Conservation (phyloP, 805 yeast species). For the Hanseniaspora thailandica region DNA sequence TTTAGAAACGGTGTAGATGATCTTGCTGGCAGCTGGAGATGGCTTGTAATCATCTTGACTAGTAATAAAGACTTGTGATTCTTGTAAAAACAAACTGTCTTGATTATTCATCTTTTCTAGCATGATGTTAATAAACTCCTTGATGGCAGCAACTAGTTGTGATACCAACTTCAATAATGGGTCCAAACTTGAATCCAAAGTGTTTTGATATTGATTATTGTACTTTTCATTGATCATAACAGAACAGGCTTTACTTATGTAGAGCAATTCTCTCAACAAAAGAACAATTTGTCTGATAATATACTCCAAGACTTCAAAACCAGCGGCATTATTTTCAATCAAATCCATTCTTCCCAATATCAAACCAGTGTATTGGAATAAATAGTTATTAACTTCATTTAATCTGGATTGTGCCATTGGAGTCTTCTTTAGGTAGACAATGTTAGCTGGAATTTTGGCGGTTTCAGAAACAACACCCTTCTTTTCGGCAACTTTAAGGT, state of each 20-base stretch:
- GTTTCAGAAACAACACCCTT: neutral
- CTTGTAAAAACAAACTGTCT: slow-evolving; percentile 11
- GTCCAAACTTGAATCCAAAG: slow-evolving; percentile 39
- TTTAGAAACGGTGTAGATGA: slow-evolving; percentile 48
- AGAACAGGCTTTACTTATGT: slow-evolving; percentile 43
- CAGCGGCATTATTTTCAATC: slow-evolving; percentile 59
- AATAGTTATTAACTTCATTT: slow-evolving; percentile 49
- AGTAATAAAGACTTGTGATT: slow-evolving; percentile 36
- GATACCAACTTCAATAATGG: slow-evolving; percentile 48
- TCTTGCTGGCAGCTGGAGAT: slow-evolving; percentile 55
- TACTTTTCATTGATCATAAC: slow-evolving; percentile 27
- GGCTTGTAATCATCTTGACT: slow-evolving; percentile 9
- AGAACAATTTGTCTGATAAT: slow-evolving; percentile 59
- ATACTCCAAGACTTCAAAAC: slow-evolving; percentile 55
- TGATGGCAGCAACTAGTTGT: slow-evolving; percentile 53
- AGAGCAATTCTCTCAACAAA: slow-evolving; percentile 49
- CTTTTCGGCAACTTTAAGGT: slow-evolving; percentile 17
- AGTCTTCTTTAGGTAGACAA: slow-evolving; percentile 39
- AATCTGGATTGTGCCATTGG: slow-evolving; percentile 56
- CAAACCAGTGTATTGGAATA: slow-evolving; percentile 51
- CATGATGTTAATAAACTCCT: slow-evolving; percentile 47
- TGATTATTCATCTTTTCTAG: slow-evolving; percentile 30
- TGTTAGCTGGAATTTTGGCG: slow-evolving; percentile 22
- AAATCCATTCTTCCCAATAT: slow-evolving; percentile 68
- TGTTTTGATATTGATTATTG: slow-evolving; percentile 24